Evolutionary conservation across 148 eudicot genomes (phyloP), one percentile per base, ranked within the genome.

Genomic region (Hydrangea macrophylla): DNA sequence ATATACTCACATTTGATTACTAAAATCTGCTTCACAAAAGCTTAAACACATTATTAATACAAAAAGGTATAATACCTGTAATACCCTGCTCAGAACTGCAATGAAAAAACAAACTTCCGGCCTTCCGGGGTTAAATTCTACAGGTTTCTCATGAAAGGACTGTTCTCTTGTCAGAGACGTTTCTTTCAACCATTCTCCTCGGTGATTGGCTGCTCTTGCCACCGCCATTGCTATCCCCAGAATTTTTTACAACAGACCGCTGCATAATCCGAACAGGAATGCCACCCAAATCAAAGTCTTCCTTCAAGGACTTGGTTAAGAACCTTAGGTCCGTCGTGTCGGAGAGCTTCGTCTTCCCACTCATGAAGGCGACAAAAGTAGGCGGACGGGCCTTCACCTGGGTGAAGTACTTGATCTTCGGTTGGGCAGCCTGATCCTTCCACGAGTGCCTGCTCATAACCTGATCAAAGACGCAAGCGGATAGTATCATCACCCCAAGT

Each of bases 381-480:
- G 99, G 99, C 26, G 99, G 99, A 9, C 99, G 86, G 13, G 97
- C 99, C 78, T 95, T 95, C 68, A 89, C 97, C 72, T 95, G 97
- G 18, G 97, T 95, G 82, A 91, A 95, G 75, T 95, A 95, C 74
- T 89, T 95, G 62, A 95, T 74, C 73, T 95, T 95, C 11, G 94
- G 92, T 65, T 95, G 96, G 50, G 87, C 70, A 20, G 92, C 85
- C 37, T 73, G 87, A 72, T 95, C 96, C 78, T 85, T 95, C 99
- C 99, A 95, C 7, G 99, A 95, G 80, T 95, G 99, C 73, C 99
- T 84, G 84, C 99, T 89, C 99, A 95, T 91, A 28, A 94, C 90
- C 98, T 93, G 75, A 62, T 60, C 55, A 65, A 20, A 42, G 30
- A 48, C n/a, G 27, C 18, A 25, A n/a, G n/a, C n/a, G 53, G n/a